phyloP scores from a whole-genome alignment of 192 early-diverging fungal species.

The Linnemannia elongata region DNA sequence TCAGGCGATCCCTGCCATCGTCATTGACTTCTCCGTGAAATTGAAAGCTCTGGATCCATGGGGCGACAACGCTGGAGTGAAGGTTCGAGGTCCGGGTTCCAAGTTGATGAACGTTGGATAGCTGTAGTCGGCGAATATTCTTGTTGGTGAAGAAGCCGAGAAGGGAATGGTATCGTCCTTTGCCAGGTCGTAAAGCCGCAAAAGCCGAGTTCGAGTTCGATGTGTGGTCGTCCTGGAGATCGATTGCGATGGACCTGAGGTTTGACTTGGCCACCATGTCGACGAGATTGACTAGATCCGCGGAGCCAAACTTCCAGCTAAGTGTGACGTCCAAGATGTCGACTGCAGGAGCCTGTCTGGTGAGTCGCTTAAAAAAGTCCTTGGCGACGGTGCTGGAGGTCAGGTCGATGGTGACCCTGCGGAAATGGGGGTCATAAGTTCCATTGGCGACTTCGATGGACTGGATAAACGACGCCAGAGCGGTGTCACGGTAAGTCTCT shows the following conservation, averaged over 20 bases:
- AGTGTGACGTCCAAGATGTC: background rate
- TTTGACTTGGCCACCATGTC: background rate
- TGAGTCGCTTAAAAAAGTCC: background rate
- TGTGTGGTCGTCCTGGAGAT: background rate
- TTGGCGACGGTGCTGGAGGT: background rate
- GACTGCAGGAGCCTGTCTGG: background rate
- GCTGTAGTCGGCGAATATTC: too few relatives aligned
- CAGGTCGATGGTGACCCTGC: background rate
- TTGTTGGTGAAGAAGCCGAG: background rate
- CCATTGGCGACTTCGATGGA: background rate
- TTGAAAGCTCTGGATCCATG: too few relatives aligned
- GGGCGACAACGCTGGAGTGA: too few relatives aligned
- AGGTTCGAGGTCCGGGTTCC: too few relatives aligned
- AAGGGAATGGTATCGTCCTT: conserved; percentile 17
- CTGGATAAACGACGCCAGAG: background rate
- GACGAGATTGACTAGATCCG: conserved; percentile 7
- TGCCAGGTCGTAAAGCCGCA: conserved; percentile 1
- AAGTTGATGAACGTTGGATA: too few relatives aligned
- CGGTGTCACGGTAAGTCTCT: background rate
- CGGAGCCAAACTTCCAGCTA: background rate
- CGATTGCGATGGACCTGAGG: background rate
- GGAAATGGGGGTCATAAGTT: background rate
- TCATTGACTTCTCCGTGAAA: too few relatives aligned
- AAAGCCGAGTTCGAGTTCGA: background rate
- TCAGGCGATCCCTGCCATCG: too few relatives aligned